These are phyloP conservation scores for Blastobotrys capitulatus DNA, from an alignment of 1,139 yeast genomes.

Conservation along the genomic window DNA sequence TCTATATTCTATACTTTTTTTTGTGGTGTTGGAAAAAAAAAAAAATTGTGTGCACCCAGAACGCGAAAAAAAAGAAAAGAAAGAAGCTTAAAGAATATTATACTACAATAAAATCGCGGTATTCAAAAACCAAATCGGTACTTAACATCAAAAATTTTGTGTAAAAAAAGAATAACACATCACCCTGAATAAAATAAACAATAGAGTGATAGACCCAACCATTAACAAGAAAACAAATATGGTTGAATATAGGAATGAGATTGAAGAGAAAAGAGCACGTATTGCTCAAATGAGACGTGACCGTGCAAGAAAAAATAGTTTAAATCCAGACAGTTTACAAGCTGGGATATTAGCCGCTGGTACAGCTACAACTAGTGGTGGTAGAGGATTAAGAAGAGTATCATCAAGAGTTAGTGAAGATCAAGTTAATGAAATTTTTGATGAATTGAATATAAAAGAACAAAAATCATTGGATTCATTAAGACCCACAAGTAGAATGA, in stretches of 20 bases:
- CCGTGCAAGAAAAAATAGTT: neutral
- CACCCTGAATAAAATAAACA: no score
- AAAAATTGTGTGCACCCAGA: no score
- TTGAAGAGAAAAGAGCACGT: slow-evolving; percentile 5
- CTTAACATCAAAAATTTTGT: no score
- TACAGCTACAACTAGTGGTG: neutral
- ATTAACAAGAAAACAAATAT: no score
- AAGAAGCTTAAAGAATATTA: neutral
- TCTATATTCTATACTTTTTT: neutral
- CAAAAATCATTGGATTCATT: slow-evolving; percentile 2
- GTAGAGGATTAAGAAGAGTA: neutral
- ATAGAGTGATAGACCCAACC: no score
- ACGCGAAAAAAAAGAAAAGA: neutral
- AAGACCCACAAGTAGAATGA: slow-evolving; percentile 4
- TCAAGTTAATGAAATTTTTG: slow-evolving; percentile 2
- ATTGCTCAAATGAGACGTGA: neutral
- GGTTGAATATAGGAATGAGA: neutral
- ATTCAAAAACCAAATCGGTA: neutral
- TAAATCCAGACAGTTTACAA: neutral
- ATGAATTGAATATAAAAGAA: neutral
- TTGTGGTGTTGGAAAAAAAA: no score
- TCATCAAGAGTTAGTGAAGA: neutral
- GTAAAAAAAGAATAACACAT: no score
- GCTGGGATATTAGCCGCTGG: neutral
- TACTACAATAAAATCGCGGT: neutral